These are phyloP conservation scores for Diphasiastrum complanatum DNA, from an alignment of 83 land plant genomes.

Conservation along the genomic window DNA sequence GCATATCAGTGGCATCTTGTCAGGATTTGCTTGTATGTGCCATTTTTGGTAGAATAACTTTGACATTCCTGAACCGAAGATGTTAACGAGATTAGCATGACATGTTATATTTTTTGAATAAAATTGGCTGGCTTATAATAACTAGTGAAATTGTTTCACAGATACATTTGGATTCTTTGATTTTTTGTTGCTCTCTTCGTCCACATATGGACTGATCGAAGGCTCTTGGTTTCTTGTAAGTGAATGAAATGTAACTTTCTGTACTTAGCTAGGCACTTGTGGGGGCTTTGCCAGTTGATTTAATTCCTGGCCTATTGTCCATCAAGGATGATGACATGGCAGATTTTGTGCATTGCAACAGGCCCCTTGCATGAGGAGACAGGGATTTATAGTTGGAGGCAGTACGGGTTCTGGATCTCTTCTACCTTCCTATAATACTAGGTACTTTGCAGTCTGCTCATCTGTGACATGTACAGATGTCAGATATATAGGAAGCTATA, in stretches of 20 bases:
- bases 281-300: too few relatives aligned
- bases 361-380: constrained; percentile 75
- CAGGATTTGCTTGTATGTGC: constrained; percentile 90
- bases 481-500: background rate
- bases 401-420: constrained; percentile 39
- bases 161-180: constrained; percentile 80
- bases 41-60: too few relatives aligned
- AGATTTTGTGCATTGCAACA: too few relatives aligned
- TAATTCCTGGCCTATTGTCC: too few relatives aligned
- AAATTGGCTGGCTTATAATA: background rate
- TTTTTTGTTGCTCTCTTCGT: constrained; percentile 50
- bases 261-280: too few relatives aligned
- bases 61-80: too few relatives aligned
- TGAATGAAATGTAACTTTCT: background rate
- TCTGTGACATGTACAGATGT: constrained; percentile 25
- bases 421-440: background rate
- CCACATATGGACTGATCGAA: constrained; percentile 67
- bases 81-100: constrained; percentile 3
- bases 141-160: constrained; percentile 20
- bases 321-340: too few relatives aligned
- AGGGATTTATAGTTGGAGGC: constrained; percentile 83
- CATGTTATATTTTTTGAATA: background rate
- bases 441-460: background rate
- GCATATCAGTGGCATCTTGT: constrained; percentile 92
- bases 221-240: constrained; percentile 61